These are phyloP conservation scores for Chytriomyces confervae DNA, from an alignment of 192 early-diverging fungal genomes.

Conservation along the genomic window DNA sequence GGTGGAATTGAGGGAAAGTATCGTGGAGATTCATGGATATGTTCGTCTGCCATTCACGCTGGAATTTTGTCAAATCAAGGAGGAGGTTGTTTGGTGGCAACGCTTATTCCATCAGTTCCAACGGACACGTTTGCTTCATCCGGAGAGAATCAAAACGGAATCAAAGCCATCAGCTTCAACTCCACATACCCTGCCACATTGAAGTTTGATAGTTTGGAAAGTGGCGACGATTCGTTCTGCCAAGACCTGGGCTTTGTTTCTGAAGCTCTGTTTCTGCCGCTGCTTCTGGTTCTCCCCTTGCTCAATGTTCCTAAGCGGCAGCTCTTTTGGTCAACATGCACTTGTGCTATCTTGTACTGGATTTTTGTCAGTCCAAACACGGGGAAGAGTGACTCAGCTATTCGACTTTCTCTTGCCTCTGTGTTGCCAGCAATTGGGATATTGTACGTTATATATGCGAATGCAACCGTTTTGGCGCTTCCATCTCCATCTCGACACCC, in stretches of 20 bases:
- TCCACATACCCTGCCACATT: slow-evolving; percentile 45
- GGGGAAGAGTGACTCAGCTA: slow-evolving; percentile 31
- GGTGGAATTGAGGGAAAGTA: slow-evolving; percentile 29
- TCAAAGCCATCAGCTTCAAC: slow-evolving; percentile 34
- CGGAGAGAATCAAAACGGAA: slow-evolving; percentile 24
- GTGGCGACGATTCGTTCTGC: slow-evolving; percentile 20
- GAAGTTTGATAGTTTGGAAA: not conserved
- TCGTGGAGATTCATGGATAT: slow-evolving; percentile 45
- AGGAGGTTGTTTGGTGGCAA: slow-evolving; percentile 41
- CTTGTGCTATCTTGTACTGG: slow-evolving; percentile 34
- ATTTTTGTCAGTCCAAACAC: slow-evolving; percentile 32
- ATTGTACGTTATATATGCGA: slow-evolving; percentile 33
- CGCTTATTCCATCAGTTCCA: slow-evolving; percentile 21
- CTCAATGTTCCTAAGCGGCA: slow-evolving; percentile 15
- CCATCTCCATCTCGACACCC: slow-evolving; percentile 33
- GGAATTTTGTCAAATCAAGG: slow-evolving; percentile 35
- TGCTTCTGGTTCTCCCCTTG: slow-evolving; percentile 28
- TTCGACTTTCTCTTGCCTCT: slow-evolving; percentile 15
- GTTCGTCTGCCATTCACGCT: slow-evolving; percentile 42
- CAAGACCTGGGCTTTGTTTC: slow-evolving; percentile 41
- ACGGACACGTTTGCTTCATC: slow-evolving; percentile 3
- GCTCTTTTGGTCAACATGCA: slow-evolving; percentile 8
- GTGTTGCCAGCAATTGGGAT: slow-evolving; percentile 35
- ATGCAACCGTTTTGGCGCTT: slow-evolving; percentile 9
- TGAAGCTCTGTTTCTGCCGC: slow-evolving; percentile 32